Percentiles rank a stretch among this genome's conserved stretches.
phyloP scores from a whole-genome alignment of 2,329 filamentous ascomycete genomes.

The Didymella exigua region DNA sequence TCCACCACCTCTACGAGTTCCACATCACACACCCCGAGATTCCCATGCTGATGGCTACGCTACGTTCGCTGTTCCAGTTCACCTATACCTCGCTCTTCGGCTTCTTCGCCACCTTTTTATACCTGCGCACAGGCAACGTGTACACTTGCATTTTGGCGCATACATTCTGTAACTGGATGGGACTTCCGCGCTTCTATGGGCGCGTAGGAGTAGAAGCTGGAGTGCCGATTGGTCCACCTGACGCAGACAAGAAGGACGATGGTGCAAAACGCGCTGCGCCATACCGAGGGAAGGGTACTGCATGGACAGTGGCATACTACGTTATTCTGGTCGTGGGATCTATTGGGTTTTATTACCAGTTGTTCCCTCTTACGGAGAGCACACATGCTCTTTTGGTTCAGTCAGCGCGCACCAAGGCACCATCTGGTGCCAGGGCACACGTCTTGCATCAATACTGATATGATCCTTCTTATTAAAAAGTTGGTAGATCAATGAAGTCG shows the following conservation, averaged over 20 bases:
- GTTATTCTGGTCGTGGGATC: slow-evolving; percentile 73
- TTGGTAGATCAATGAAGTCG: neutral
- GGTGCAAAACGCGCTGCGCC: slow-evolving; percentile 46
- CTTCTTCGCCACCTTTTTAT: slow-evolving; percentile 89
- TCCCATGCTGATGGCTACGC: slow-evolving; percentile 65
- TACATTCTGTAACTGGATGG: slow-evolving; percentile 90
- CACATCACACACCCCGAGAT: slow-evolving; percentile 77
- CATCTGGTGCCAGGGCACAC: neutral
- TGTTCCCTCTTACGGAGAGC: slow-evolving; percentile 76
- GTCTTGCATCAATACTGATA: neutral
- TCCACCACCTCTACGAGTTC: slow-evolving; percentile 97
- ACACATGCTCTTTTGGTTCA: slow-evolving; percentile 54
- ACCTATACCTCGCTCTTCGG: slow-evolving; percentile 92
- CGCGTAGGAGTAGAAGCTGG: slow-evolving; percentile 63
- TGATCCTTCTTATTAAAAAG: neutral
- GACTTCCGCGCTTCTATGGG: slow-evolving; percentile 85
- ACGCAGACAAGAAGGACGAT: slow-evolving; percentile 35
- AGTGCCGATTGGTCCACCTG: slow-evolving; percentile 47
- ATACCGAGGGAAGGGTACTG: slow-evolving; percentile 44
- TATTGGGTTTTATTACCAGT: slow-evolving; percentile 69
- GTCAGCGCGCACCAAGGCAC: neutral
- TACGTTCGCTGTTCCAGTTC: slow-evolving; percentile 82
- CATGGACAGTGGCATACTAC: slow-evolving; percentile 83
- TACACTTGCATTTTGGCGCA: slow-evolving; percentile 78
- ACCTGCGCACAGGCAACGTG: slow-evolving; percentile 81